Evolutionary conservation across 148 eudicot genomes (phyloP).

Genomic region (Nyssa sinensis): DNA sequence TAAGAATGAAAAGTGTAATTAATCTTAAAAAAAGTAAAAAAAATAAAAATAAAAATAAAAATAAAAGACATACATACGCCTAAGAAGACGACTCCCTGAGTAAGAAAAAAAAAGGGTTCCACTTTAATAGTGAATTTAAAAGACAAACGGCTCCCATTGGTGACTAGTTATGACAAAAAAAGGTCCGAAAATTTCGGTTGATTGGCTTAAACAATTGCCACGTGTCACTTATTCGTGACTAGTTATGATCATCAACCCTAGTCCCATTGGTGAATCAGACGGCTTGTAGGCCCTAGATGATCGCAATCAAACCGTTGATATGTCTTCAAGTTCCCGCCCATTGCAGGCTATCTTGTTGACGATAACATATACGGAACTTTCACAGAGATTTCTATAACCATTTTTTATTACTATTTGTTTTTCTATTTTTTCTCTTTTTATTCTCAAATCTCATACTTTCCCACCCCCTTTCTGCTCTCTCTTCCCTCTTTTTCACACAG

Average conservation of each 20-base stretch:
- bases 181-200: not conserved
- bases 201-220: constrained; percentile 3
- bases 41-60: no score
- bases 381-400: constrained; percentile 7
- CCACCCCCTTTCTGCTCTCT: not conserved
- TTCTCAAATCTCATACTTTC: constrained; percentile 2
- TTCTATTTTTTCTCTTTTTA: not conserved
- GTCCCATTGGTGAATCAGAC: no score
- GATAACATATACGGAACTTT: not conserved
- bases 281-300: not conserved
- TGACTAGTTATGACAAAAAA: not conserved
- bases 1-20: no score
- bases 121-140: not conserved
- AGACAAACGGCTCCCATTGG: not conserved
- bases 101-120: no score
- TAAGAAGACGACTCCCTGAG: no score
- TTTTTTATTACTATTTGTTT: not conserved
- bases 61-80: no score
- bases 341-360: not conserved
- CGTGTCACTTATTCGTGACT: not conserved
- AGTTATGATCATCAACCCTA: not conserved
- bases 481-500: not conserved
- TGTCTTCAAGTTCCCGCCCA: not conserved
- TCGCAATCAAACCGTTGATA: constrained; percentile 3
- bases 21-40: no score